Base-by-base conservation (phyloP, 306 rosid genomes). In the Nissolia schottii region DNA sequence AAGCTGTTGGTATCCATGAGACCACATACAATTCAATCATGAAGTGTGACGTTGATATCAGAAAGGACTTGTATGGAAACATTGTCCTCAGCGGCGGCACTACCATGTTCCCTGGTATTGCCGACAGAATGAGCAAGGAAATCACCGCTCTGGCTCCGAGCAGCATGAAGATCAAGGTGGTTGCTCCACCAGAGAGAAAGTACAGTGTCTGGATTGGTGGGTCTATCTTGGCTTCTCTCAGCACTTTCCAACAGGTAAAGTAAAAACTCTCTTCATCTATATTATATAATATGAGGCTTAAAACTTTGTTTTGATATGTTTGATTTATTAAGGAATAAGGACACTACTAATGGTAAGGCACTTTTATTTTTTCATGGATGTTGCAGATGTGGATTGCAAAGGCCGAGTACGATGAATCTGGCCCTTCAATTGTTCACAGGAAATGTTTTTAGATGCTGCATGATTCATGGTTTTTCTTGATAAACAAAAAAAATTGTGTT, bases 151-250 rank as follows among this genome's bases (percentile, higher is more conserved):
- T 92, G 81, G 97, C 96, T 25, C 97, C 96, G 2, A 89, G 93
- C 75, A 91, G 97, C 91, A 89, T 87, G 96, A 91, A 91, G 79
- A 91, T 91, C 76, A 91, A 91, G 84, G 97, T 91, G 57, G 97
- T 91, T 70, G 97, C 97, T 70, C 96, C 97, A 61, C 96, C 96
- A 0, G 97, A 91, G 82, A 85, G 97, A 79, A 91, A 89, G 76
- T 91, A 91, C 78, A 91, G 96, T 84, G 92, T 89, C 80, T 89
- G 97, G 91, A 91, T 91, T 38, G 97, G 97, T 72, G 97, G 97
- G 72, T 91, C 97, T 77, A 91, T 91, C 82, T 85, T 91, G 59
- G 97, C 97, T 65, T 91, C 97, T 75, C 96, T 89, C 31, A 91
- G 96, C 79, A 91, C 97, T 53, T 91, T 91, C 73, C 97, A 91